These are phyloP conservation scores for Bretziella fagacearum DNA, from an alignment of 2,329 filamentous ascomycete species.

Conservation along the genomic window DNA sequence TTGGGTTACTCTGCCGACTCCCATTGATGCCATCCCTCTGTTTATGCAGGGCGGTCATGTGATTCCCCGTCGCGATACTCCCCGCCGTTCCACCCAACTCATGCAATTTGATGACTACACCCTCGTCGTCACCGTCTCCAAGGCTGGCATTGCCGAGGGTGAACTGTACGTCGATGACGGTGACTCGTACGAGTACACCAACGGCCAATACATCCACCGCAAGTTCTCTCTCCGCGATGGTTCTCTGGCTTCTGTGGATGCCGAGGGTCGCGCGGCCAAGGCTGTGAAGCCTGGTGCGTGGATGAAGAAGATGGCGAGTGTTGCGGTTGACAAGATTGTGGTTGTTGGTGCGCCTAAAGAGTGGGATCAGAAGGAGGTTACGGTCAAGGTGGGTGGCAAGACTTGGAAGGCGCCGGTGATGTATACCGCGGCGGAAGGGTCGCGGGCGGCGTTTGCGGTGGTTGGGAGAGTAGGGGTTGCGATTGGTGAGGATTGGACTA, in stretches of 20 bases:
- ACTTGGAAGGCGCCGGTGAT: slow-evolving; percentile 42
- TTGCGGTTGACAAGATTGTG: slow-evolving; percentile 69
- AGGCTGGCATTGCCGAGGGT: slow-evolving; percentile 47
- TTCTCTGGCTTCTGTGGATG: slow-evolving; percentile 52
- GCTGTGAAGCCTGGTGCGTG: slow-evolving; percentile 48
- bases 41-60: slow-evolving; percentile 90
- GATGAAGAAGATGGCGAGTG: slow-evolving; percentile 59
- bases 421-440: slow-evolving; percentile 34
- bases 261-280: slow-evolving; percentile 37
- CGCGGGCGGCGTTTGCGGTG: slow-evolving; percentile 34
- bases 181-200: slow-evolving; percentile 74
- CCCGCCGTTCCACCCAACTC: slow-evolving; percentile 65
- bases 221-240: slow-evolving; percentile 49
- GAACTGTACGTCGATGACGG: slow-evolving; percentile 86
- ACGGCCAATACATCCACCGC: slow-evolving; percentile 77
- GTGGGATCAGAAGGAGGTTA: slow-evolving; percentile 50
- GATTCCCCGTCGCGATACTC: slow-evolving; percentile 74
- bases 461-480: slow-evolving; percentile 34
- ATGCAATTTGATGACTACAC: slow-evolving; percentile 97
- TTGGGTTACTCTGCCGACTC: slow-evolving; percentile 51
- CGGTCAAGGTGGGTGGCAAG: slow-evolving; percentile 35
- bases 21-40: slow-evolving; percentile 72
- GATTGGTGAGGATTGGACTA: slow-evolving; percentile 38
- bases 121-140: slow-evolving; percentile 46
- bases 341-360: slow-evolving; percentile 59